Evolutionary conservation across 768 basidiomycete species (phyloP), one percentile per base, ranked within the genome.

Genomic region (Paxillus rubicundulus): DNA sequence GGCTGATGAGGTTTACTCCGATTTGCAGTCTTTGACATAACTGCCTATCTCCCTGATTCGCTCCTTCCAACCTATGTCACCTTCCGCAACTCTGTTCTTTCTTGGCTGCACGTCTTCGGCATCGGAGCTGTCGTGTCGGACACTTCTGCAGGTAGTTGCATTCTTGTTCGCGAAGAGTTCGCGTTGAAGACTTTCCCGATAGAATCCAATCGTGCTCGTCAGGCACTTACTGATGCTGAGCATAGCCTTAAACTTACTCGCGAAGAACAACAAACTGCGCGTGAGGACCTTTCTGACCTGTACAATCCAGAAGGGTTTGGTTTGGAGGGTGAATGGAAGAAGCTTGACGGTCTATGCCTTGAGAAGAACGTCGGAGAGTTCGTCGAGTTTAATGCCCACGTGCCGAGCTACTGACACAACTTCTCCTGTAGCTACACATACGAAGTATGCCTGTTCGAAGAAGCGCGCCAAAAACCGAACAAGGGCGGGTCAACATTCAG

Each of bases 301-400:
- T 90, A 86, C 62, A 74, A 84, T 53, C 70, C 70, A 9, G 67
- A 82, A 17, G 80, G 79, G 33, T 97, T 87, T 59, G 94, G 94
- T 17, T 66, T 72, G 1, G 77, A 90, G 24, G 96, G 92, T 45
- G 92, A 97, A 72, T 99, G 92, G 92, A 96, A 96, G 78, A 97
- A 96, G 72, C 80, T 99, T 6, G 88, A 95, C 18, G 79, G 82
- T 5, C 74, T 77, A 1, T 98, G 96, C 61, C 66, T 98, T 12
- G 81, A 84, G 64, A 87, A 84, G 64, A 82, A 95, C 49, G 77
- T 81, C 5, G 96, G 97, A 77, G 96, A 97, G 91, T 97, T 62
- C 66, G 94, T 86, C 20, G 36, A 47, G n/a, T 30, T 3, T 32
- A 21, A 5, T 17, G 10, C n/a, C 18, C 21, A 18, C 24, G 30